These are phyloP conservation scores for Thielaviopsis cerberus DNA, from an alignment of 2,329 filamentous ascomycete species.

Conservation along the genomic window DNA sequence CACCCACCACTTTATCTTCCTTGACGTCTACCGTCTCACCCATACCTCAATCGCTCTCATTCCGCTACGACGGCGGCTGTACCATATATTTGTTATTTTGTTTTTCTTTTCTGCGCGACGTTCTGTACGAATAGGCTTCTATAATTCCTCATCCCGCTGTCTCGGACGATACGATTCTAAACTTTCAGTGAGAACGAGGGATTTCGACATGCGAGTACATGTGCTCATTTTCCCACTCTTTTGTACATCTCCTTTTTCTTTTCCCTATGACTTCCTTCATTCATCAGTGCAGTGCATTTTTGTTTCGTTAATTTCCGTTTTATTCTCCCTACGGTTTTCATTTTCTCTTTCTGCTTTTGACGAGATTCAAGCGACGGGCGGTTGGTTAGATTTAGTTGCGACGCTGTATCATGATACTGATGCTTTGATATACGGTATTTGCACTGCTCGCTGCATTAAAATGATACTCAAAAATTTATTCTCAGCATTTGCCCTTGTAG, in stretches of 20 bases:
- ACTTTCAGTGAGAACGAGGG: neutral
- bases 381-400: slow-evolving; percentile 6
- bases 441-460: slow-evolving; percentile 12
- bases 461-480: neutral
- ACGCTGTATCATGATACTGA: slow-evolving; percentile 5
- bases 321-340: neutral
- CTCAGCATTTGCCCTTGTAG: neutral
- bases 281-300: neutral
- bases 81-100: slow-evolving; percentile 18
- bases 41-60: neutral
- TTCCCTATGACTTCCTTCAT: slow-evolving; percentile 3
- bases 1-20: neutral
- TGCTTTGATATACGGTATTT: neutral
- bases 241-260: neutral
- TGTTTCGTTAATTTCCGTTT: neutral
- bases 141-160: neutral
- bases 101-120: slow-evolving; percentile 1
- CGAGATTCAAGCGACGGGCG: slow-evolving; percentile 3
- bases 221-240: slow-evolving; percentile 1
- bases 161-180: neutral
- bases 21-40: neutral
- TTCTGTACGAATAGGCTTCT: slow-evolving; percentile 11
- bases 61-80: slow-evolving; percentile 9
- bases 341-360: neutral
- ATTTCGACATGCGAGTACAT: neutral